Conservation (phyloP, 139 green algal species). For the Chlorokybus atmophyticus region DNA sequence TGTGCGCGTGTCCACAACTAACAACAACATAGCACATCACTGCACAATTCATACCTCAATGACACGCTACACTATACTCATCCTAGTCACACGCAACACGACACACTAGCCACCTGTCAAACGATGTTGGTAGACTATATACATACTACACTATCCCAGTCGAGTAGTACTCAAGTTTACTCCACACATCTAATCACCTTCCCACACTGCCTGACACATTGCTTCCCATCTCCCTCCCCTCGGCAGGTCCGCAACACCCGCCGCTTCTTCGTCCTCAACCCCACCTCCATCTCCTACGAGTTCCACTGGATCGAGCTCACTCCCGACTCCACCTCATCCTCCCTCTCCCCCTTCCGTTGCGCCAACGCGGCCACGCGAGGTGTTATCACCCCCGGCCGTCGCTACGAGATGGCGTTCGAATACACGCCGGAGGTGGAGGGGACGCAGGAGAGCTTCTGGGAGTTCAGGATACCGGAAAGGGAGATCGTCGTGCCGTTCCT, state of each 20-base stretch:
- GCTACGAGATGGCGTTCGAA: slow-evolving; percentile 71
- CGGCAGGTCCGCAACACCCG: slow-evolving; percentile 59
- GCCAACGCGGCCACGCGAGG: slow-evolving; percentile 15
- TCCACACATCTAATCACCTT: no score
- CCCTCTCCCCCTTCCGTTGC: slow-evolving; percentile 16
- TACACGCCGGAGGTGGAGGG: slow-evolving; percentile 41
- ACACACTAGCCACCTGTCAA: no score
- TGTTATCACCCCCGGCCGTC: slow-evolving; percentile 38
- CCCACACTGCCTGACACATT: no score
- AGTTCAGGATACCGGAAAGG: slow-evolving; percentile 55
- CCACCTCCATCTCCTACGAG: slow-evolving; percentile 59
- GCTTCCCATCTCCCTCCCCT: no score
- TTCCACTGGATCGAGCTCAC: slow-evolving; percentile 46
- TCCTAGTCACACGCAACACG: no score
- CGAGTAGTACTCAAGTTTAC: no score
- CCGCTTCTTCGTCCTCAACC: slow-evolving; percentile 69
- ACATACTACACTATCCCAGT: no score
- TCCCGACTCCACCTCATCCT: not conserved
- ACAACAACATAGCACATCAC: no score
- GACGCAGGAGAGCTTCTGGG: slow-evolving; percentile 50
- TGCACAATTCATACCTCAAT: no score
- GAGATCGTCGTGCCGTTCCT: slow-evolving; percentile 51
- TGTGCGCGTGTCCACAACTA: no score
- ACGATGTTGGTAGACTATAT: no score
- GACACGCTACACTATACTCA: no score